Conservation (phyloP, 192 early-diverging fungal species). For the Helicostylum pulchrum region DNA sequence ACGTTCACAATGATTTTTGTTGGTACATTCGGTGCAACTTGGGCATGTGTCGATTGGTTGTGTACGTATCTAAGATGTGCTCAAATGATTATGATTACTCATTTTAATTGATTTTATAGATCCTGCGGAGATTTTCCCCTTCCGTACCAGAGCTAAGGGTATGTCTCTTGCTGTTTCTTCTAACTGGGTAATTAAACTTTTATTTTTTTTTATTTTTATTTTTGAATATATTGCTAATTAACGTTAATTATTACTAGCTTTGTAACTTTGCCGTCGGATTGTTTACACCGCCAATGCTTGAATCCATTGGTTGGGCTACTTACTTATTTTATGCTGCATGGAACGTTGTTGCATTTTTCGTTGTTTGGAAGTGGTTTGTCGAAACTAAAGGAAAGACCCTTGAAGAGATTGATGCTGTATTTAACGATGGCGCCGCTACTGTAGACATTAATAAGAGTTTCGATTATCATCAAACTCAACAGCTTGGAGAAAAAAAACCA, state of each 20-base stretch:
- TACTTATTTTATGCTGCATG: slow-evolving; percentile 23
- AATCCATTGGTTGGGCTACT: slow-evolving; percentile 10
- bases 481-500: neutral
- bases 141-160: too few relatives aligned
- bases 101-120: too few relatives aligned
- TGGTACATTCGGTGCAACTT: too few relatives aligned
- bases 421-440: slow-evolving; percentile 23
- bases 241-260: slow-evolving; percentile 1
- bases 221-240: too few relatives aligned
- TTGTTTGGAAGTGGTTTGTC: neutral
- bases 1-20: too few relatives aligned
- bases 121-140: too few relatives aligned
- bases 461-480: neutral
- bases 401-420: slow-evolving; percentile 44
- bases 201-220: too few relatives aligned
- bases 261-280: slow-evolving; percentile 13
- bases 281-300: neutral
- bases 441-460: neutral
- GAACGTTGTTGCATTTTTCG: slow-evolving; percentile 7
- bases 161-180: too few relatives aligned
- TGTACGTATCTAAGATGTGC: too few relatives aligned
- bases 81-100: too few relatives aligned
- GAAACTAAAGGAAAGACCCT: slow-evolving; percentile 41
- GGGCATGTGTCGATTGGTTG: too few relatives aligned
- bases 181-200: too few relatives aligned